Evolutionary conservation across 345 rosid genomes (phyloP), one percentile per base, ranked within the genome.

Genomic region (Ceriops tagal): DNA sequence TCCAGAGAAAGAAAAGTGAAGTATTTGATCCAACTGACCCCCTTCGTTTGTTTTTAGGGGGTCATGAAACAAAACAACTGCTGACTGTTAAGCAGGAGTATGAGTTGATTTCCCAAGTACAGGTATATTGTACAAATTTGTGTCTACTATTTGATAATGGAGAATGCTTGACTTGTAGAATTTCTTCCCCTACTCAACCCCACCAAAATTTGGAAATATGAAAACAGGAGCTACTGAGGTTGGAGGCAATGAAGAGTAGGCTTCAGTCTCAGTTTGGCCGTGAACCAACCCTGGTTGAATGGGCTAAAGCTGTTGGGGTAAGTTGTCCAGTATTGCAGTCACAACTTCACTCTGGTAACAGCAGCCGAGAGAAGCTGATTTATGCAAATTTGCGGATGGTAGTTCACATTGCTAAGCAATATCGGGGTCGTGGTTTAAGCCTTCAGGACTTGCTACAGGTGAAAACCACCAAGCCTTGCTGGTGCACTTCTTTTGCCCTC

Each of bases 381-480:
- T 65, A 74, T 73, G 89, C 93, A 16, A 93, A 93, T 76, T 69
- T 91, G 60, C 89, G 97, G 57, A 70, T 91, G 80, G 98, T 91
- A 26, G 96, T 91, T 80, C 90, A 91, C 73, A 75, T 93, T 3
- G 97, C 97, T 62, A 91, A 91, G 79, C 89, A 78, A 37, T 89
- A 86, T 80, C 91, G 80, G 77, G 85, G 88, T 39, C 91, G 91
- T 55, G 96, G 98, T 77, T 82, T 93, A 73, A 74, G 83, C 76
- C 88, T 93, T 74, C 89, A 81, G 68, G 98, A 93, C 80, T 73
- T 93, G 58, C 72, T 91, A 72, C 98, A 89, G 96, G 97, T 92
- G 67, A 66, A 73, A 53, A 13, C 22, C 63, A 51, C 60, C 57
- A 58, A 18, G 20, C 15, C 49, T 51, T 55, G n/a, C 16, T 24